These are phyloP conservation scores for Mycotypha africana DNA, from an alignment of 371 early-diverging fungal species.

Conservation along the genomic window DNA sequence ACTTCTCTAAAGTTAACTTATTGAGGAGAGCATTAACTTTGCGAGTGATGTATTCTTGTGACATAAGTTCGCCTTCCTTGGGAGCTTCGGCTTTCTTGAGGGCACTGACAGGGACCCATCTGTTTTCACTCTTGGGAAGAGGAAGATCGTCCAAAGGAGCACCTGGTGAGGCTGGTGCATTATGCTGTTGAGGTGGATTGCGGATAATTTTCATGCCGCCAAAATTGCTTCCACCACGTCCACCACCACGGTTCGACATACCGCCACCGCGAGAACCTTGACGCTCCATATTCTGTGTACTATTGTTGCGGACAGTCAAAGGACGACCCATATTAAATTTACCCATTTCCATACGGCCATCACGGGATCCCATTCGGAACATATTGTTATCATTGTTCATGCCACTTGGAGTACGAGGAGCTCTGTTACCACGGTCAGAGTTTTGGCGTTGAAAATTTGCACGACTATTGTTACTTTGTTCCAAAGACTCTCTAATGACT, in stretches of 20 bases:
- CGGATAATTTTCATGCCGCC: slow-evolving; percentile 35
- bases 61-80: slow-evolving; percentile 37
- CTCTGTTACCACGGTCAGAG: slow-evolving; percentile 56
- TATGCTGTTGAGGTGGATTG: slow-evolving; percentile 24
- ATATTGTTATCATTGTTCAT: slow-evolving; percentile 35
- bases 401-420: slow-evolving; percentile 36
- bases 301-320: slow-evolving; percentile 39
- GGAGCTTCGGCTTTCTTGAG: slow-evolving; percentile 14
- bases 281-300: slow-evolving; percentile 38
- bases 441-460: slow-evolving; percentile 34
- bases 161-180: slow-evolving; percentile 36
- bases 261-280: slow-evolving; percentile 36
- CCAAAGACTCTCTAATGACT: slow-evolving; percentile 24
- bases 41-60: slow-evolving; percentile 61
- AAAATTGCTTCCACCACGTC: slow-evolving; percentile 12
- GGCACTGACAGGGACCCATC: slow-evolving; percentile 69
- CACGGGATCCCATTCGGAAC: slow-evolving; percentile 39
- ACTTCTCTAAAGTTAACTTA: slow-evolving; percentile 93
- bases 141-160: slow-evolving; percentile 62
- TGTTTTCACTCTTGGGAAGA: slow-evolving; percentile 73
- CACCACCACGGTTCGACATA: slow-evolving; percentile 30
- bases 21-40: slow-evolving; percentile 87
- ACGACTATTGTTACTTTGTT: slow-evolving; percentile 4
- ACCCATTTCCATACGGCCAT: slow-evolving; percentile 43
- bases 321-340: slow-evolving; percentile 46